A percentile compares a stretch with the other conserved stretches of the same genome.
Evolutionary conservation across 73 alveolate genomes (phyloP).

Genomic region (Loxodes magnus): DNA sequence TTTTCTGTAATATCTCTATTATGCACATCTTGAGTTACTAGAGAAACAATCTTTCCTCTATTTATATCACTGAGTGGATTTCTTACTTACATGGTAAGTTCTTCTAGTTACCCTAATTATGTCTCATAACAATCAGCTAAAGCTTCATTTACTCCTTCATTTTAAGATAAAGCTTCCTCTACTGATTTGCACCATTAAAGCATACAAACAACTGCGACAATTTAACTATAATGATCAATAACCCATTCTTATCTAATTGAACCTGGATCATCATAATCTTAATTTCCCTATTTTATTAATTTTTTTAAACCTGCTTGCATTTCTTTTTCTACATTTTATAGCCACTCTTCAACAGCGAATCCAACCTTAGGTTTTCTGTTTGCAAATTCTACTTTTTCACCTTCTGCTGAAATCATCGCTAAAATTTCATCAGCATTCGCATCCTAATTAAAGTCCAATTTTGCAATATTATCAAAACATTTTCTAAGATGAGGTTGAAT

Average conservation of each 20-base stretch:
- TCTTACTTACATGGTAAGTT: slow-evolving; percentile 71
- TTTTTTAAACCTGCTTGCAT: slow-evolving; percentile 60
- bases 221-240: slow-evolving; percentile 56
- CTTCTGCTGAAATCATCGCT: slow-evolving; percentile 88
- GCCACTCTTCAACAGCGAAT: slow-evolving; percentile 80
- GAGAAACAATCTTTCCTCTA: slow-evolving; percentile 56
- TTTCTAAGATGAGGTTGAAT: slow-evolving; percentile 92
- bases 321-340: slow-evolving; percentile 49
- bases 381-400: slow-evolving; percentile 68
- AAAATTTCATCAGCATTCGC: slow-evolving; percentile 65
- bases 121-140: slow-evolving; percentile 44
- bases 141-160: slow-evolving; percentile 64
- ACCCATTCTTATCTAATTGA: slow-evolving; percentile 73
- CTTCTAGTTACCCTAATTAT: slow-evolving; percentile 30
- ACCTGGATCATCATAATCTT: slow-evolving; percentile 48
- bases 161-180: slow-evolving; percentile 65
- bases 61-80: slow-evolving; percentile 4
- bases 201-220: slow-evolving; percentile 62
- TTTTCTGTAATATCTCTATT: slow-evolving; percentile 91
- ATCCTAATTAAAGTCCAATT: slow-evolving; percentile 61
- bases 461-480: slow-evolving; percentile 86
- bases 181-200: slow-evolving; percentile 74
- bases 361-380: slow-evolving; percentile 76
- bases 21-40: slow-evolving; percentile 97
- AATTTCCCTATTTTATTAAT: slow-evolving; percentile 52